Evolutionary conservation across 2,329 filamentous ascomycete species (phyloP), one percentile per base, ranked within the genome.

Genomic region (Trichophyton schoenleinii): DNA sequence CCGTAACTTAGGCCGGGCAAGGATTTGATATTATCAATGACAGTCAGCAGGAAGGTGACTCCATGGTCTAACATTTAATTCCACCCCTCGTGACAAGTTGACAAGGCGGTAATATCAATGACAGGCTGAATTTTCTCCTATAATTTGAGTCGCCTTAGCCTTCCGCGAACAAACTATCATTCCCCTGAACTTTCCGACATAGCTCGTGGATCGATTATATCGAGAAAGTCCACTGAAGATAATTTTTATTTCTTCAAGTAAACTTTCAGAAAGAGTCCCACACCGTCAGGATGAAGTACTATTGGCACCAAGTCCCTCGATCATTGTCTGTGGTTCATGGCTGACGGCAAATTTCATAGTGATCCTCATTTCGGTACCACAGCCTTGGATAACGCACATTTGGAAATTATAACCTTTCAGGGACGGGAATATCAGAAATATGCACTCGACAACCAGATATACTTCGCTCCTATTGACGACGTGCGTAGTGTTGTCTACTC

Each of bases 381-480:
- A 63, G 74, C 74, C 60, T 74, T 88, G 66, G 84, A 87, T 71
- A 79, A 80, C 60, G 74, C 74, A 52, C 83, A 82, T 68, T 75
- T 81, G 65, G 80, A 86, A 68, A 85, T 81, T 3, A 73, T 87
- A 62, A 76, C 78, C 15, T 76, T 85, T 65, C 78, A 85, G 70
- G 84, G 83, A 63, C 80, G 87, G 69, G 78, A 80, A 55, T 90
- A 84, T 70, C 87, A 90, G 66, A 80, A 80, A 68, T 84, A 86
- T 74, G 81, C 87, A 20, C 71, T 89, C 60, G 79, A 84, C 34
- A 83, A 86, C 66, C 78, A 77, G 41, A 80, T 83, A 64, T 88
- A 87, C 70, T 86, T 87, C 67, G 82, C 78, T 53, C 87, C 87
- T 7, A 78, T 87, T 62, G 87, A 90, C 69, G 86, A 89, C 78